Percentiles rank a stretch among this genome's conserved stretches.
These are phyloP conservation scores for Monilinia laxa DNA, from an alignment of 2,329 filamentous ascomycete species.

Conservation along the genomic window DNA sequence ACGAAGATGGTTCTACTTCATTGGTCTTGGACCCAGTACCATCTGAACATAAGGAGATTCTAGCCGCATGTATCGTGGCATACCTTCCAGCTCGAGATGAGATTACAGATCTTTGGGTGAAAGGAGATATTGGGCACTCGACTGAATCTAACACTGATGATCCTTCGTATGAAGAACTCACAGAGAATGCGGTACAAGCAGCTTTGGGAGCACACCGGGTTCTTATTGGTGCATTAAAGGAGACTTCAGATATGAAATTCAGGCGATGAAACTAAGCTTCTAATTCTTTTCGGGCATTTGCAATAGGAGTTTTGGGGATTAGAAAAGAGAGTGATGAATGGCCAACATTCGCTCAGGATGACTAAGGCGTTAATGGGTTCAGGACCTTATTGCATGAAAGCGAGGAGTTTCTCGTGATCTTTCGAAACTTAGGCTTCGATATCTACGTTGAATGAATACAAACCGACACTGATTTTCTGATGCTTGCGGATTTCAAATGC, in stretches of 20 bases:
- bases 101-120: slow-evolving; percentile 92
- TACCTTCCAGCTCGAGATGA: slow-evolving; percentile 87
- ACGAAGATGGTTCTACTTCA: slow-evolving; percentile 41
- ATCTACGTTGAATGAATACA: slow-evolving; percentile 9
- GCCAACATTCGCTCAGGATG: slow-evolving; percentile 10
- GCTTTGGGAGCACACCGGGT: slow-evolving; percentile 59
- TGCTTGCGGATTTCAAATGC: background rate
- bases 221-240: slow-evolving; percentile 59
- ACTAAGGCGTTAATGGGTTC: slow-evolving; percentile 16
- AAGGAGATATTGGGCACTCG: slow-evolving; percentile 58
- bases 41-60: slow-evolving; percentile 72
- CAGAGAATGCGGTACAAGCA: slow-evolving; percentile 63
- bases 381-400: slow-evolving; percentile 3
- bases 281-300: background rate
- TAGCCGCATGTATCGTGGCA: slow-evolving; percentile 84
- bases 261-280: slow-evolving; percentile 27
- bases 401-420: slow-evolving; percentile 18
- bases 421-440: slow-evolving; percentile 11
- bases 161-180: slow-evolving; percentile 50
- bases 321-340: slow-evolving; percentile 8
- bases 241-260: slow-evolving; percentile 49
- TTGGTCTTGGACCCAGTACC: slow-evolving; percentile 80
- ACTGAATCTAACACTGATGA: slow-evolving; percentile 44
- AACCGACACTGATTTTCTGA: background rate
- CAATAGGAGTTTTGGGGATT: slow-evolving; percentile 17